These are phyloP conservation scores for Hypericum perforatum DNA, from an alignment of 345 rosid species.

Conservation along the genomic window DNA sequence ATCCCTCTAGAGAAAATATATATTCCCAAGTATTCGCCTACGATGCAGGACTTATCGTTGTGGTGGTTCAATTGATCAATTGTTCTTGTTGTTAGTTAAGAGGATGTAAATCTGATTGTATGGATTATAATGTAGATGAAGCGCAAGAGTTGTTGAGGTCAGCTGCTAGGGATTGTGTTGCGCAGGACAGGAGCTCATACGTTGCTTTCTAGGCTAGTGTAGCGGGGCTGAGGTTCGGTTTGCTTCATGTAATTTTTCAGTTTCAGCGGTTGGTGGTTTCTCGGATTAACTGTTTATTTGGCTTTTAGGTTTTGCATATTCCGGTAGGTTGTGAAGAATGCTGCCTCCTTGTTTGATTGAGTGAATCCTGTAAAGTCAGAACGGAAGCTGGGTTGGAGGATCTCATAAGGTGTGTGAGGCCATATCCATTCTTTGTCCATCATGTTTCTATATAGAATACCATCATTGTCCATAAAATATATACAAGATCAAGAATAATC, in stretches of 20 bases:
- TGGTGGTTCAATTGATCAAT: not conserved
- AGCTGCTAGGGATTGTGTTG: constrained; percentile 84
- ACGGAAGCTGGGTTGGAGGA: constrained; percentile 60
- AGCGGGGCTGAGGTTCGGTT: constrained; percentile 74
- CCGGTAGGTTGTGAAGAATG: constrained; percentile 79
- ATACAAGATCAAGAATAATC: too few relatives aligned
- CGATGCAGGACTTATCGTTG: not conserved
- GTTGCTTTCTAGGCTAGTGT: constrained; percentile 78
- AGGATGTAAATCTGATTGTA: constrained; percentile 34
- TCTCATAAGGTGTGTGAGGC: constrained; percentile 21
- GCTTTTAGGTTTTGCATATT: constrained; percentile 83
- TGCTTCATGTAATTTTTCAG: not conserved
- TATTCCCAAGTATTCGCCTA: too few relatives aligned
- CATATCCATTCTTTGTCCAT: too few relatives aligned
- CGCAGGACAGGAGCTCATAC: constrained; percentile 58
- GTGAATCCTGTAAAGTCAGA: constrained; percentile 66
- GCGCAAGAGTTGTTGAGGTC: constrained; percentile 43
- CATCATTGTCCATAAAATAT: too few relatives aligned
- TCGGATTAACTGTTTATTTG: not conserved
- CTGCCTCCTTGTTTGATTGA: constrained; percentile 71
- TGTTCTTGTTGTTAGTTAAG: constrained; percentile 11
- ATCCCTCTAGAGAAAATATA: constrained; percentile 82
- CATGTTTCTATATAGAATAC: too few relatives aligned
- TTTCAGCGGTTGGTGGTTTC: too few relatives aligned
- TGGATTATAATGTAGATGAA: too few relatives aligned